Evolutionary conservation across 805 yeast species (phyloP), one percentile per base, ranked within the genome.

Genomic region (Ogataea angusta): DNA sequence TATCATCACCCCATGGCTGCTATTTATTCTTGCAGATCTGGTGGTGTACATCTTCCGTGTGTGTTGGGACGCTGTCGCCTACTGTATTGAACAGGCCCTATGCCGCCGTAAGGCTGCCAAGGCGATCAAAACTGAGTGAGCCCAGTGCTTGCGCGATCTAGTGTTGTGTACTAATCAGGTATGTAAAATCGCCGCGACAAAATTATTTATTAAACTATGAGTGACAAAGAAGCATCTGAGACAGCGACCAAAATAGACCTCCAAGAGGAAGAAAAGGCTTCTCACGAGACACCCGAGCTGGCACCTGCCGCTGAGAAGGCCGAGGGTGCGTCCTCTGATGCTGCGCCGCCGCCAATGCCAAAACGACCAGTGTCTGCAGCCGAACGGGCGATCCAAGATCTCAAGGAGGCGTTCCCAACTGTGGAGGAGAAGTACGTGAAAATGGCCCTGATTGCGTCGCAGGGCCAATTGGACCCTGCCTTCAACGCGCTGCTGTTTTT

Each of bases 361-460:
- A 57, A 67, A 19, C 72, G 91, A 51, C 93, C 93, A 6, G 61
- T 72, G 21, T 74, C 85, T 5, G 84, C 87, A 16, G 66, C 70
- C 28, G 66, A 75, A 21, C 68, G 70, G 51, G 72, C 81, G 25
- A 66, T 72, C 46, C 67, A 73, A 36, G 82, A 86, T 30, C 70
- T 91, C 47, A 70, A 73, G 52, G 95, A 87, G 16, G 97, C 97
- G 0, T 91, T 91, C 61, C 98, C 99, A 1, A 66, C 69, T 13
- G 63, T 80, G 17, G 95, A 88, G 30, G 84, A 75, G 22, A 76
- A 79, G 46, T 76, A 80, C 52, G 70, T 87, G 47, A 78, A 80
- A 40, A 89, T 95, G 21, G 82, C 87, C 1, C 68, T 90, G 42
- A 85, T 93, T 58, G 98, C 98, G 2, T 79, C 95, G 14, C 77